phyloP scores from a whole-genome alignment of 2,329 filamentous ascomycete species.

The Helicocarpus griseus region DNA sequence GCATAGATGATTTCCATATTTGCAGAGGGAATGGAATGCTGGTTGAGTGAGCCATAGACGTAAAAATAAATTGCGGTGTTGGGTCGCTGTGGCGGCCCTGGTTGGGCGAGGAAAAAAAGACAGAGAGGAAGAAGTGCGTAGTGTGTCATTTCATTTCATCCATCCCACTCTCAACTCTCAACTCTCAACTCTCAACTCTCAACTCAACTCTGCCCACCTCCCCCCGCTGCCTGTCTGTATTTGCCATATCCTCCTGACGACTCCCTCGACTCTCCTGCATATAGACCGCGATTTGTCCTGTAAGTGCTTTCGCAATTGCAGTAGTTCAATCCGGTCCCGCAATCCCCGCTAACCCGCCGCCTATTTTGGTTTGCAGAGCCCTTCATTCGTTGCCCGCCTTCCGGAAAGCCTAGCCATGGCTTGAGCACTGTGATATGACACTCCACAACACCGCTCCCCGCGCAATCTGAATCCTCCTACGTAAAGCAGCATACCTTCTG shows the following conservation, averaged over 20 bases:
- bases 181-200: too few relatives aligned
- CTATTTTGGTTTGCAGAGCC: neutral
- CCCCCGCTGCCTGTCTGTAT: too few relatives aligned
- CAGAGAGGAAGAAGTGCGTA: neutral
- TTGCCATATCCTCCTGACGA: neutral
- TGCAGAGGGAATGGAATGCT: too few relatives aligned
- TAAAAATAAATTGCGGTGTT: too few relatives aligned
- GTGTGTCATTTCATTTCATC: neutral
- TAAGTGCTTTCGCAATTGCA: neutral
- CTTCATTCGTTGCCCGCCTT: neutral
- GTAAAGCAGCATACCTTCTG: constrained; percentile 13
- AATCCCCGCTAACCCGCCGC: constrained; percentile 3
- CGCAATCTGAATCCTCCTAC: constrained; percentile 10
- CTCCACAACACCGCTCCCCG: constrained; percentile 16
- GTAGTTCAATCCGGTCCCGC: neutral
- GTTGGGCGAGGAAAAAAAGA: too few relatives aligned
- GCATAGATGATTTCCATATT: too few relatives aligned
- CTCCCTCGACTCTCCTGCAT: neutral
- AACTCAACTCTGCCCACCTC: neutral
- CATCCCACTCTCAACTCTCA: constrained; percentile 1
- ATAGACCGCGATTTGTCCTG: neutral
- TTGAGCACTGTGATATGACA: constrained; percentile 15
- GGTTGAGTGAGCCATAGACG: too few relatives aligned
- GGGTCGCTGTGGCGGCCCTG: neutral
- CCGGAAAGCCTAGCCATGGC: neutral